phyloP scores from a whole-genome alignment of 345 rosid species.

The Laguncularia racemosa region DNA sequence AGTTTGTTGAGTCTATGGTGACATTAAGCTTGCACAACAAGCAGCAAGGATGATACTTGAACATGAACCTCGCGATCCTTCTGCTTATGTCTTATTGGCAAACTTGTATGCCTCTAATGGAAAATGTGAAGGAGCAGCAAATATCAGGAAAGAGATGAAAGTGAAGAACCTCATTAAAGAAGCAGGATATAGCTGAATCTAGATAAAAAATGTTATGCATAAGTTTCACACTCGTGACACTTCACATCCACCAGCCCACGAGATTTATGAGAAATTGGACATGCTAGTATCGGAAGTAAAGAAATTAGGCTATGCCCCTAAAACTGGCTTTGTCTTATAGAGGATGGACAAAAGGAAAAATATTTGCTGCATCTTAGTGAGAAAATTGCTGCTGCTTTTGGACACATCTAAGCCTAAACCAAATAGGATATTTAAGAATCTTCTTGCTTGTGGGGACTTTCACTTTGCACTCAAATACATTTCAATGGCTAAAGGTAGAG shows the following conservation, averaged over 20 bases:
- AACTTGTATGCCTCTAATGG: slow-evolving; percentile 66
- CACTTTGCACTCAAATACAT: slow-evolving; percentile 66
- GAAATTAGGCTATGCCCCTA: slow-evolving; percentile 54
- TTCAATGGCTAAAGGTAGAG: slow-evolving; percentile 39
- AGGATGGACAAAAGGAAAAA: slow-evolving; percentile 54
- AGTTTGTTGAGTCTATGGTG: slow-evolving; percentile 54
- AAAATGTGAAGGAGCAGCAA: slow-evolving; percentile 49
- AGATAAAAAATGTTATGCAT: slow-evolving; percentile 50
- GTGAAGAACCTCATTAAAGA: slow-evolving; percentile 49
- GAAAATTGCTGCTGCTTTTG: slow-evolving; percentile 68
- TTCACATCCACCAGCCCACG: slow-evolving; percentile 37
- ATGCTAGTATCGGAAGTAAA: slow-evolving; percentile 34
- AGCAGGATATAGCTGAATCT: slow-evolving; percentile 83
- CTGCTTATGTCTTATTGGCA: slow-evolving; percentile 60
- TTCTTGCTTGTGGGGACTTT: slow-evolving; percentile 64
- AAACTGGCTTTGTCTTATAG: slow-evolving; percentile 70
- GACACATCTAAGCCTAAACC: slow-evolving; percentile 47
- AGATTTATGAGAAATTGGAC: slow-evolving; percentile 42
- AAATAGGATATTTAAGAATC: slow-evolving; percentile 62
- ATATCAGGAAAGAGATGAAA: slow-evolving; percentile 57
- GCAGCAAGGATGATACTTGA: slow-evolving; percentile 60
- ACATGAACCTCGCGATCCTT: slow-evolving; percentile 55
- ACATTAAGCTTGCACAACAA: slow-evolving; percentile 44
- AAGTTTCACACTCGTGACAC: slow-evolving; percentile 70
- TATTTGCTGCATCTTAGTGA: slow-evolving; percentile 67